Percentiles rank a stretch among this genome's conserved stretches.
These are phyloP conservation scores for Trypanosoma mega DNA, from an alignment of 208 protist genomes.

Conservation along the genomic window DNA sequence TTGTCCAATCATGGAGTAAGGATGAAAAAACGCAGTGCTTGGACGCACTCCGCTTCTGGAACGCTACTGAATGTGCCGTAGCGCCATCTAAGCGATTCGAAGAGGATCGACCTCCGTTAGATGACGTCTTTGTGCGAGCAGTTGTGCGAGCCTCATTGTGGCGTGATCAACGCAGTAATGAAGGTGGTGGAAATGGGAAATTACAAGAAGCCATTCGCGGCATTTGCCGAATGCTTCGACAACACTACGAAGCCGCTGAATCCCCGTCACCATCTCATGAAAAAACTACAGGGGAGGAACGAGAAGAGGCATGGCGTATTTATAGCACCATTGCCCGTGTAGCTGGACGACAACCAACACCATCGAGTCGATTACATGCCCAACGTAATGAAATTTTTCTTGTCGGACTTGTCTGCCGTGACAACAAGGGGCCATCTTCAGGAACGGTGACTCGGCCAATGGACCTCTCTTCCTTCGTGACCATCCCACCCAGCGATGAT, in stretches of 20 bases:
- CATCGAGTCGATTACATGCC: background rate
- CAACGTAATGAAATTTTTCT: conserved; percentile 2
- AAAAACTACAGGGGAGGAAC: background rate
- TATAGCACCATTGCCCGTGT: background rate
- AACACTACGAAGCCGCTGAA: background rate
- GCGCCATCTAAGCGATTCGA: background rate
- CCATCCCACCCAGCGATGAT: too few species aligned
- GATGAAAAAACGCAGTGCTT: conserved; percentile 10
- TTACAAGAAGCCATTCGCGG: background rate
- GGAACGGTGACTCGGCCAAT: too few species aligned
- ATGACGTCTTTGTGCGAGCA: conserved; percentile 14
- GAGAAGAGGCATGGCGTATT: conserved; percentile 13
- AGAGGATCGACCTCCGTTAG: conserved; percentile 1
- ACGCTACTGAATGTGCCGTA: background rate
- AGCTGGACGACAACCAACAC: background rate
- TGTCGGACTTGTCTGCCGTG: conserved; percentile 17
- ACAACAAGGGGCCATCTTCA: background rate
- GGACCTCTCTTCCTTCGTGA: too few species aligned
- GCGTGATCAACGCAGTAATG: background rate
- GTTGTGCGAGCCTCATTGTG: conserved; percentile 15
- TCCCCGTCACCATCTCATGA: background rate
- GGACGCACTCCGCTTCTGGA: background rate
- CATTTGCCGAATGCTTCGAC: background rate
- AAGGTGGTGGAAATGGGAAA: background rate
- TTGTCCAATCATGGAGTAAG: conserved; percentile 1